Conservation (phyloP, 306 rosid genomes). For the Prunus mongolica region DNA sequence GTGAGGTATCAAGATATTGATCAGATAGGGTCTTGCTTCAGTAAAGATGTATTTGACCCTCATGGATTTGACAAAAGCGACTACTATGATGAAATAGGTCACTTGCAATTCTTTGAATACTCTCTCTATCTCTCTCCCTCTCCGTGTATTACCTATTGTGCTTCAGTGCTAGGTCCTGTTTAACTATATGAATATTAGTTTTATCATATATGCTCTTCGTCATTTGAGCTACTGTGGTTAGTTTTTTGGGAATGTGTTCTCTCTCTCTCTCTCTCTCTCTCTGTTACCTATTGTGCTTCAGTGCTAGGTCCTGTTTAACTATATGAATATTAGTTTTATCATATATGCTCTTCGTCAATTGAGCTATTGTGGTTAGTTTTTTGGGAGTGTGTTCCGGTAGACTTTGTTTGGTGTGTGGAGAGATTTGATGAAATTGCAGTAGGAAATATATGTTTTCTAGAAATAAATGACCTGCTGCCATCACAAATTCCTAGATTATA, state of each 20-base stretch:
- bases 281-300: background rate
- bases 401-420: background rate
- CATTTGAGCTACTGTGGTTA: background rate
- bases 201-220: background rate
- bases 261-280: background rate
- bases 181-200: background rate
- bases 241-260: background rate
- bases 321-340: background rate
- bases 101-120: conserved; percentile 23
- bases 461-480: background rate
- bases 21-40: conserved; percentile 94
- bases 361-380: background rate
- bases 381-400: background rate
- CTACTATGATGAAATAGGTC: conserved; percentile 88
- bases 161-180: background rate
- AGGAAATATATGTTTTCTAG: background rate
- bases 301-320: background rate
- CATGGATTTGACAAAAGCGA: conserved; percentile 87
- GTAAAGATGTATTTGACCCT: conserved; percentile 93
- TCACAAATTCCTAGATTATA: background rate
- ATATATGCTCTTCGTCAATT: background rate
- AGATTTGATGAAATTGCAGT: background rate
- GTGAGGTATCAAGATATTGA: conserved; percentile 96
- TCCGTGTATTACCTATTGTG: background rate
- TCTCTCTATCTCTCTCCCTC: conserved; percentile 3